Evolutionary conservation across 805 yeast species (phyloP).

Genomic region (Wickerhamiella brachini): DNA sequence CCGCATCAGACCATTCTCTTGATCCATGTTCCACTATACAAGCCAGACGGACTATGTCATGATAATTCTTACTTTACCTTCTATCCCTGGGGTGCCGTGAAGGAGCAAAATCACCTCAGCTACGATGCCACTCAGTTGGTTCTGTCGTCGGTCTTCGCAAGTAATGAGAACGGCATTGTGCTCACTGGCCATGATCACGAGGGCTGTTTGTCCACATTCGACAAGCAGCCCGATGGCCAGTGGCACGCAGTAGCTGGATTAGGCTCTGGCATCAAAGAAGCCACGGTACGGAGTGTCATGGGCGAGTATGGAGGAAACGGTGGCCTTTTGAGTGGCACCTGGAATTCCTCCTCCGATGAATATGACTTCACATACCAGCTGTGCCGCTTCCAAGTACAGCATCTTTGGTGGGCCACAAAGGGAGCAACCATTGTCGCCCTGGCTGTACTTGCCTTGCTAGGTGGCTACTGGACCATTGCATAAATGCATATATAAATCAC

Average conservation of each 20-base stretch:
- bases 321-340: slow-evolving; percentile 70
- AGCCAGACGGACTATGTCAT: slow-evolving; percentile 64
- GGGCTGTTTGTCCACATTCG: slow-evolving; percentile 68
- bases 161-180: slow-evolving; percentile 47
- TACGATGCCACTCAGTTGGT: slow-evolving; percentile 52
- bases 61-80: slow-evolving; percentile 71
- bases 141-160: slow-evolving; percentile 56
- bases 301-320: slow-evolving; percentile 88
- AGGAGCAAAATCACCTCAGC: slow-evolving; percentile 69
- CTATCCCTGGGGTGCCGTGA: slow-evolving; percentile 30
- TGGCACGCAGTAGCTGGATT: slow-evolving; percentile 12
- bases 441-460: slow-evolving; percentile 16
- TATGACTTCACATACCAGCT: slow-evolving; percentile 61
- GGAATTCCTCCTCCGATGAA: slow-evolving; percentile 26
- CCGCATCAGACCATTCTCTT: slow-evolving; percentile 62
- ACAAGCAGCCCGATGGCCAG: slow-evolving; percentile 8
- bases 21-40: slow-evolving; percentile 84
- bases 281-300: slow-evolving; percentile 89
- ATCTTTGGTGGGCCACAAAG: slow-evolving; percentile 90
- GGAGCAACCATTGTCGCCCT: slow-evolving; percentile 33
- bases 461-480: not conserved
- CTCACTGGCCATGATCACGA: slow-evolving; percentile 94
- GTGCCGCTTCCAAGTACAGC: slow-evolving; percentile 79
- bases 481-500: too few relatives aligned
- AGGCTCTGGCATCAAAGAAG: slow-evolving; percentile 30